Percentiles rank a stretch among this genome's conserved stretches.
Evolutionary conservation across 257 asterid species (phyloP).

Genomic region (Misopates orontium): DNA sequence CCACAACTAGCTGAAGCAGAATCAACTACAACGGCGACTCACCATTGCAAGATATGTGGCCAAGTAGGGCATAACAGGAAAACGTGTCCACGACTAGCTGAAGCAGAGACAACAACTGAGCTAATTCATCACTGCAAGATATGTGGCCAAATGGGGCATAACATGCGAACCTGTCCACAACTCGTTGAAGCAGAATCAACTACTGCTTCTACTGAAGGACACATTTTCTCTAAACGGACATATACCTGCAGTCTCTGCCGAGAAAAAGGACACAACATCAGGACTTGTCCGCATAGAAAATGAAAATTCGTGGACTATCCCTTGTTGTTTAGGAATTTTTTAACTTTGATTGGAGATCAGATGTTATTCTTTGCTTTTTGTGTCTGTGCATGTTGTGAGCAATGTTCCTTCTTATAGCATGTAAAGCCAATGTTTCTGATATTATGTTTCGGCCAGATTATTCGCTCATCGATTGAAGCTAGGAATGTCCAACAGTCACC

Average conservation of each 20-base stretch:
- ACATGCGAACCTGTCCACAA: conserved; percentile 69
- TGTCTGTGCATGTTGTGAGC: conserved; percentile 17
- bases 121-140: conserved; percentile 50
- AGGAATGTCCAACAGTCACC: too few relatives aligned
- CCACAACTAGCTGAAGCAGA: conserved; percentile 39
- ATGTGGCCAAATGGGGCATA: conserved; percentile 75
- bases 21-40: conserved; percentile 33
- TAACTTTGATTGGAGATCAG: conserved; percentile 18
- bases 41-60: conserved; percentile 65
- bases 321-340: neutral
- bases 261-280: conserved; percentile 54
- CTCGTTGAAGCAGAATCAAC: conserved; percentile 29
- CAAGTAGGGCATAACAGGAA: conserved; percentile 67
- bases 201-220: conserved; percentile 28
- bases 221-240: conserved; percentile 27
- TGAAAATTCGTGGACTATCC: conserved; percentile 16
- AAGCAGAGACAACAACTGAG: conserved; percentile 18
- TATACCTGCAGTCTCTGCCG: conserved; percentile 49
- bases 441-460: neutral
- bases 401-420: conserved; percentile 1
- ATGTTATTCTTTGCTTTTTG: neutral
- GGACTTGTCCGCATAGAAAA: conserved; percentile 56
- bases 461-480: too few relatives aligned
- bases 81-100: conserved; percentile 59
- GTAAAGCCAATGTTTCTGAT: conserved; percentile 6